Base-by-base conservation (phyloP, 331 rosid genomes). In the Pyracantha coccinea region DNA sequence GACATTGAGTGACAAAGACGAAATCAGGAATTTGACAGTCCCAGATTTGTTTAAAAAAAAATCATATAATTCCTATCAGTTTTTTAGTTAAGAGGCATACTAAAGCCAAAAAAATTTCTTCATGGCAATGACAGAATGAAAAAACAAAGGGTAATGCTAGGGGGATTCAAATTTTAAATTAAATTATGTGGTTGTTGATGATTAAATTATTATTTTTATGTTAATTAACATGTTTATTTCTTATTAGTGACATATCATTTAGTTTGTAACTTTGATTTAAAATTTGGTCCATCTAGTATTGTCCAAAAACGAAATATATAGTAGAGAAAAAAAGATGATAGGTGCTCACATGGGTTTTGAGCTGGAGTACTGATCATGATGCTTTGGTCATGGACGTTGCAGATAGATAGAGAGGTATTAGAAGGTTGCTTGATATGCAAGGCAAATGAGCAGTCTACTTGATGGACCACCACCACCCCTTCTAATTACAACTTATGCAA, bases 391-490 rank as follows among this genome's bases (percentile, higher is more conserved):
- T 93, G 98, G 87, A 90, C 90, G 90, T 87, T 85, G 86, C 79
- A 55, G 85, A 73, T 80, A 77, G 82, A 82, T 70, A 69, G 72
- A 74, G 72, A 57, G 54, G 61, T 78, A 65, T 68, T 55, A 21
- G 60, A 17, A 62, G 84, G 76, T 90, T 89, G 98, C 98, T 93
- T 93, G 90, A 89, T 78, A 80, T 73, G 87, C 90, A 93, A 93
- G 97, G 91, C 86, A 90, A 89, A 85, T 86, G 89, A 87, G 77
- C 88, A 80, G 84, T 82, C 80, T 86, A 87, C 89, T 89, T 73
- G 86, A 93, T 90, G 97, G 98, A 89, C 95, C 98, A 83, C 93
- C 91, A 89, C 90, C 89, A 78, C 87, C 85, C 79, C 84, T 83
- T 83, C 77, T 92, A 87, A 84, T 90, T 74, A 84, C 50, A 66